Evolutionary conservation across 2,329 filamentous ascomycete species (phyloP).

Genomic region (Monosporascus sp.): DNA sequence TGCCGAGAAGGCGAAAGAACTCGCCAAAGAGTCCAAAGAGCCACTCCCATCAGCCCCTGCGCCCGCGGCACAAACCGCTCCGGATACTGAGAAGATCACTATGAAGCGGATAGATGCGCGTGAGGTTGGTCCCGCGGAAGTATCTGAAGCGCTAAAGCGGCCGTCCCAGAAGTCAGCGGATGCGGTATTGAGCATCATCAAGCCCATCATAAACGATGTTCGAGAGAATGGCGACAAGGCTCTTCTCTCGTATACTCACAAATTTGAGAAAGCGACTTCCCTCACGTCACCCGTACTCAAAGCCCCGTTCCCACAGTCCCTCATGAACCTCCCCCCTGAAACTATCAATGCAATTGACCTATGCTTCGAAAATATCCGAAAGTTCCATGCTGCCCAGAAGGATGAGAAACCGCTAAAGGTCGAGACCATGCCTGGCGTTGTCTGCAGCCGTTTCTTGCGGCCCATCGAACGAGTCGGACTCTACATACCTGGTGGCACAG

Average conservation of each 20-base stretch:
- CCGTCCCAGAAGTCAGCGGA: slow-evolving; percentile 96
- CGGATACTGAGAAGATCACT: slow-evolving; percentile 53
- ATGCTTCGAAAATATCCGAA: slow-evolving; percentile 89
- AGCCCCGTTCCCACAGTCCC: slow-evolving; percentile 76
- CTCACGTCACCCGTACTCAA: slow-evolving; percentile 83
- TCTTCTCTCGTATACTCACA: slow-evolving; percentile 89
- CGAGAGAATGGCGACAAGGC: slow-evolving; percentile 79
- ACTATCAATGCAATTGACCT: slow-evolving; percentile 89
- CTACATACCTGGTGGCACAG: slow-evolving; percentile 93
- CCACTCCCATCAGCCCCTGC: slow-evolving; percentile 31
- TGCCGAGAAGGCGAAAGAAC: slow-evolving; percentile 28
- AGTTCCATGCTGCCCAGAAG: slow-evolving; percentile 88
- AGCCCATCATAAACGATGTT: slow-evolving; percentile 86
- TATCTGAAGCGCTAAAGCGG: slow-evolving; percentile 72
- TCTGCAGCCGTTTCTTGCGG: slow-evolving; percentile 87
- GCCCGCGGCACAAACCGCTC: slow-evolving; percentile 35
- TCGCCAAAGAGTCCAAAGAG: slow-evolving; percentile 29
- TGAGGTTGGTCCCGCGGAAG: slow-evolving; percentile 56
- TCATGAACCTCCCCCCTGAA: slow-evolving; percentile 82
- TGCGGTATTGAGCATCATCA: slow-evolving; percentile 83
- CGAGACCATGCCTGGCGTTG: slow-evolving; percentile 96
- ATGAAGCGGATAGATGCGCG: slow-evolving; percentile 77
- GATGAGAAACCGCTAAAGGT: slow-evolving; percentile 77
- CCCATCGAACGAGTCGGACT: slow-evolving; percentile 95
- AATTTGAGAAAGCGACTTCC: slow-evolving; percentile 93